Evolutionary conservation across 2,329 filamentous ascomycete species (phyloP).

Genomic region (Scedosporium apiospermum): DNA sequence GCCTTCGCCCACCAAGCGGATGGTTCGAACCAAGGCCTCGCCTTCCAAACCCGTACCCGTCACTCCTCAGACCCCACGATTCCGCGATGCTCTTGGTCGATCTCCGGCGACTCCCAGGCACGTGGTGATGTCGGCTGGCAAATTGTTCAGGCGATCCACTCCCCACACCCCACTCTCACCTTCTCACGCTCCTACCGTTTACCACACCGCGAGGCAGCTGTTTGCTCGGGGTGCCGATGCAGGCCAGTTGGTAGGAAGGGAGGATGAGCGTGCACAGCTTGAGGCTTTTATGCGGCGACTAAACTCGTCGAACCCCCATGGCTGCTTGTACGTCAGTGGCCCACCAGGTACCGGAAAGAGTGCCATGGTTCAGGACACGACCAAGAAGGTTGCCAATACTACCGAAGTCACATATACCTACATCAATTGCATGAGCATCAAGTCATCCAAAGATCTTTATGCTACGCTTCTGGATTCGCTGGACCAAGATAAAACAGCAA

Average conservation of each 20-base stretch:
- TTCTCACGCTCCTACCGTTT: conserved; percentile 62
- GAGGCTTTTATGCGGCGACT: conserved; percentile 58
- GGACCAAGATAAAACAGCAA: conserved; percentile 34
- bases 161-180: conserved; percentile 67
- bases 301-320: conserved; percentile 50
- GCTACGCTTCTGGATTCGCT: conserved; percentile 65
- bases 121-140: conserved; percentile 67
- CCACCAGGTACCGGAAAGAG: conserved; percentile 96
- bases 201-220: conserved; percentile 76
- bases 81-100: conserved; percentile 66
- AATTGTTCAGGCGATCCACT: conserved; percentile 67
- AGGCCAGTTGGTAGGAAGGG: conserved; percentile 67
- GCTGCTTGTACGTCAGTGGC: conserved; percentile 90
- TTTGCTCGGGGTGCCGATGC: conserved; percentile 75
- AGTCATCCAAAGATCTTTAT: conserved; percentile 78
- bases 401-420: conserved; percentile 59
- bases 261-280: conserved; percentile 57
- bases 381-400: conserved; percentile 43
- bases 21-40: conserved; percentile 18
- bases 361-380: conserved; percentile 78
- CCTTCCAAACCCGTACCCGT: conserved; percentile 32
- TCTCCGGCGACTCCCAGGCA: conserved; percentile 74
- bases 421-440: conserved; percentile 96
- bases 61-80: conserved; percentile 66
- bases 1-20: conserved; percentile 16